phyloP scores from a whole-genome alignment of 2,329 filamentous ascomycete species.

The Verticillium albo-atrum region DNA sequence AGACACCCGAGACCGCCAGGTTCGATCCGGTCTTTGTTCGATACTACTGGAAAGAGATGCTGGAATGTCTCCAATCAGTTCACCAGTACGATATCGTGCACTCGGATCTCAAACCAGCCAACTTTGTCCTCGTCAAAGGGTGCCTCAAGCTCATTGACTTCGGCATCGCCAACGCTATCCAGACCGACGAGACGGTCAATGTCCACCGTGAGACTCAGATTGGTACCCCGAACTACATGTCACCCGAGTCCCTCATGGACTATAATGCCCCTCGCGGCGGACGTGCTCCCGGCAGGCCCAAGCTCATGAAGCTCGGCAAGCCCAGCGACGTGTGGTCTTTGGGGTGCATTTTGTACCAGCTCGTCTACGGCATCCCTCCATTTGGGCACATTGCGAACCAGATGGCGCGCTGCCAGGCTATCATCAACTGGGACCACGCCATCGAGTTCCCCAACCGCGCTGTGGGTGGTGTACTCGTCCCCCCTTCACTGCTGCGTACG shows the following conservation, averaged over 20 bases:
- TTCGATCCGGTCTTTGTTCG: conserved; percentile 89
- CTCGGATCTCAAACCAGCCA: conserved; percentile 93
- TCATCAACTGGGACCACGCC: conserved; percentile 70
- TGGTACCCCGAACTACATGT: conserved; percentile 98
- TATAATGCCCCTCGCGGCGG: conserved; percentile 61
- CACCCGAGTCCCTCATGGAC: conserved; percentile 88
- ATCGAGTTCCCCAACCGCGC: conserved; percentile 70
- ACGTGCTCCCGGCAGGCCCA: conserved; percentile 43
- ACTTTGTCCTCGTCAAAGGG: conserved; percentile 90
- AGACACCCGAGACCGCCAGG: conserved; percentile 66
- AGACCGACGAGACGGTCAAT: conserved; percentile 92
- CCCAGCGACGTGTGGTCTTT: conserved; percentile 94
- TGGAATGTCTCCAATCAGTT: conserved; percentile 87
- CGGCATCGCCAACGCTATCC: conserved; percentile 95
- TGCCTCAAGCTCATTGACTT: conserved; percentile 96
- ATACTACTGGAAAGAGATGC: conserved; percentile 99
- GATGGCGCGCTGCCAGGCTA: conserved; percentile 81
- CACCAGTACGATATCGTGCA: conserved; percentile 92
- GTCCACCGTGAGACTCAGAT: conserved; percentile 94
- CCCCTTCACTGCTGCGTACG: conserved; percentile 54
- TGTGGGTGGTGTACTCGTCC: conserved; percentile 60
- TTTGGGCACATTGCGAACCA: conserved; percentile 90
- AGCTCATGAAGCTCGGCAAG: conserved; percentile 93
- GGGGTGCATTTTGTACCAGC: conserved; percentile 95
- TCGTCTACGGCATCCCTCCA: conserved; percentile 95